phyloP scores from a whole-genome alignment of 2,329 filamentous ascomycete genomes.

The Exophiala aquamarina region DNA sequence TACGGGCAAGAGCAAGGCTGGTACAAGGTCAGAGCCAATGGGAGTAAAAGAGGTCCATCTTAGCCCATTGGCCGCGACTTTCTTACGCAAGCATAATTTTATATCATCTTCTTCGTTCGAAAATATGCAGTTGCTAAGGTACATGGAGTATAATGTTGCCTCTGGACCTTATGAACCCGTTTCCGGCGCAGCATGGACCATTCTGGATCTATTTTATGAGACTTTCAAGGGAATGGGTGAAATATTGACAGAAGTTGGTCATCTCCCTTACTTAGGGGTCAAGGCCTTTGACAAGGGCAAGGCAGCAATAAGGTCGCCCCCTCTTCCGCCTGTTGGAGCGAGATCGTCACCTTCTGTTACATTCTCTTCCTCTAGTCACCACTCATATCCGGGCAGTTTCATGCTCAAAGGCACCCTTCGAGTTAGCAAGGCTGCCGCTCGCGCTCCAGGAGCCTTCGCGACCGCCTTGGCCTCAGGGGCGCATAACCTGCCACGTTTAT shows the following conservation, averaged over 20 bases:
- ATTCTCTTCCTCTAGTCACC: neutral
- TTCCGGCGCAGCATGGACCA: conserved; percentile 47
- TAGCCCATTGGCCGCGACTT: conserved; percentile 52
- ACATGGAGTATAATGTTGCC: conserved; percentile 53
- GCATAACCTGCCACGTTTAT: conserved; percentile 52
- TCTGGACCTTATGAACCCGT: conserved; percentile 53
- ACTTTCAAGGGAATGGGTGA: conserved; percentile 66
- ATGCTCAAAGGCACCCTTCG: neutral
- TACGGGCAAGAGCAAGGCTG: neutral
- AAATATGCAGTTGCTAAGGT: conserved; percentile 47
- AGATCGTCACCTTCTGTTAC: neutral
- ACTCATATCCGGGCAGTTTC: neutral
- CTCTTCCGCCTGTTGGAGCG: neutral
- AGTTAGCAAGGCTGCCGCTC: conserved; percentile 14
- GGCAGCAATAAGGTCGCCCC: neutral
- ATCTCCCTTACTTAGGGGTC: conserved; percentile 40
- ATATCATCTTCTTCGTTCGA: conserved; percentile 55
- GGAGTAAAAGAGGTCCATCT: conserved; percentile 43
- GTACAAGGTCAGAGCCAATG: neutral
- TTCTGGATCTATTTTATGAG: conserved; percentile 1
- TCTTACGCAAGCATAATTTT: conserved; percentile 57
- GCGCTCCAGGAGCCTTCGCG: conserved; percentile 22
- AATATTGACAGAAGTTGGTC: conserved; percentile 71
- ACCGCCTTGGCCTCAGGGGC: conserved; percentile 52
- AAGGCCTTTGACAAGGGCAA: conserved; percentile 1